Evolutionary conservation across 1,139 yeast species (phyloP), one percentile per base, ranked within the genome.

Genomic region (Sugiyamaella grinbergsii): DNA sequence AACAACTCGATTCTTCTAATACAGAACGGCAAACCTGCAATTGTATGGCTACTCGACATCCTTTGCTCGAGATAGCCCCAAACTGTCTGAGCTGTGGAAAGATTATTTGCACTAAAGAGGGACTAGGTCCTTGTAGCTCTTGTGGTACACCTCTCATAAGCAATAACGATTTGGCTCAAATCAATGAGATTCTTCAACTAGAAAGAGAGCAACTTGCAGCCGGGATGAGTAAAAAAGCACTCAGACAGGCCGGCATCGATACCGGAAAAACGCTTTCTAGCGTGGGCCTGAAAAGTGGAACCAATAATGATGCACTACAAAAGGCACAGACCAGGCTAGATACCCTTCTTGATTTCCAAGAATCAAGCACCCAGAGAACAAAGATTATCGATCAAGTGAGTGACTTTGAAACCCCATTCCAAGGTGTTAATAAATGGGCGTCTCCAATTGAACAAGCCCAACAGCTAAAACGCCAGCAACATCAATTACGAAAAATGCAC

Each of bases 51-150:
- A 81, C 86, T 1, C 74, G 86, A 53, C 98, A 94, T 64, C 95
- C 97, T 1, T 71, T 94, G 38, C 86, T 89, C 59, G 94, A 87
- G 53, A 77, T 87, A 53, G 93, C 95, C 0, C 98, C 98, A 0
- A 94, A 94, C 65, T 94, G 99, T 62, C 70, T 93, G 40, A 83
- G 85, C 53, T 94, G 99, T 68, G 99, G 99, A 8, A 89, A 90
- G 65, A 88, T 94, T 34, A 86, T 93, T 2, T 94, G 99, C 71
- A 77, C 78, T 2, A 83, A 83, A 60, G 98, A 94, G 64, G 98
- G 98, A 0, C 73, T 78, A 37, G 89, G 90, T 50, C 94, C 94
- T 3, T 94, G 99, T 65, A 79, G 94, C 2, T 86, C 72, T 57
- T 93, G 98, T 71, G 89, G 90, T 0, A 67, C 75, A 20, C 85